Base-by-base conservation (phyloP, 345 rosid species). In the Eucalyptus sp. region DNA sequence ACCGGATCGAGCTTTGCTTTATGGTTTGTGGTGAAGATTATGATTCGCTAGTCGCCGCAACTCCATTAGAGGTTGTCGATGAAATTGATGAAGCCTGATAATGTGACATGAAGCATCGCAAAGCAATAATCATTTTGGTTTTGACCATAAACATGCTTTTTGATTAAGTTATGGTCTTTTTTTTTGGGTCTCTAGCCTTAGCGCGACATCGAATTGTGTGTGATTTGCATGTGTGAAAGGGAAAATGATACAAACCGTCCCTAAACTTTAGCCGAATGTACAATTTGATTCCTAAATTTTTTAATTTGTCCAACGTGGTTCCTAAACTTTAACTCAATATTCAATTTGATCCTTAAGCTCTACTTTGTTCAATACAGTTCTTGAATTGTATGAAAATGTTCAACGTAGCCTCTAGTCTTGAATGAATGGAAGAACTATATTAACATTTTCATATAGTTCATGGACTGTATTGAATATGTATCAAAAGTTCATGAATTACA, bases 41-140 rank as follows among this genome's bases (percentile, higher is more conserved):
- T 92, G 16, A 94, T 93, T 89, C 93, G 86, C 86, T 93, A 90
- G 56, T 92, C 92, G n/a, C 94, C 94, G 51, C 93, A 92, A 66
- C 93, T 91, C 17, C 94, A 93, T 94, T 94, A 93, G 18, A 94
- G 83, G n/a, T 93, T 94, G 54, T 94, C 92, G 5, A 91, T 90
- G 86, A 94, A 94, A 68, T 94, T 94, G 8, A 93, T 89, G 12
- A 93, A 56, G 15, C 95, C 93, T 5, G 93, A 93, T 13, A 92
- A 86, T 4, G 94, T 93, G 87, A 93, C 90, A 92, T 94, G 86
- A 37, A 5, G 27, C 33, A 37, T 49, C 13, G 5, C 46, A 50
- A 11, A 37, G 27, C 37, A 33, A 13, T 22, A 51, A 56, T 66
- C 31, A 64, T 22, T 43, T 56, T 56, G 29, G 62, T 56, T 56